Percentiles rank a stretch among this genome's conserved stretches.
Evolutionary conservation across 441 rosid genomes (phyloP).

Genomic region (Erysimum cheiri): DNA sequence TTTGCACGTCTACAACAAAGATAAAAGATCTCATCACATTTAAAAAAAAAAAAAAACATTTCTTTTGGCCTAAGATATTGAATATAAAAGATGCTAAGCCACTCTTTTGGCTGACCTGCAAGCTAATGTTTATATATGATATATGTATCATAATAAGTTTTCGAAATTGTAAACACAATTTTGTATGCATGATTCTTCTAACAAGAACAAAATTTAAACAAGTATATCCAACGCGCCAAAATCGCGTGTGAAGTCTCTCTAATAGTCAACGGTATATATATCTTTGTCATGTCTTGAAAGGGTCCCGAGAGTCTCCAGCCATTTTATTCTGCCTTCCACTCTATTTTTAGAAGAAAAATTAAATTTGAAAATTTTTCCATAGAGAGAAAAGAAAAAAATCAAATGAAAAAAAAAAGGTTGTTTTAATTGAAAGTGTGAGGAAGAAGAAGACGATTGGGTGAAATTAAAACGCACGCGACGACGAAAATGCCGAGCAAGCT

Average conservation of each 20-base stretch:
- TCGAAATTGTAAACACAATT: not conserved
- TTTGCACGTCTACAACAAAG: conserved; percentile 29
- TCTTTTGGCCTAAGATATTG: conserved; percentile 4
- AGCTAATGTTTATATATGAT: too few relatives aligned
- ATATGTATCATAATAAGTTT: not conserved
- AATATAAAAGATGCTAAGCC: conserved; percentile 14
- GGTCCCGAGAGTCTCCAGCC: conserved; percentile 29
- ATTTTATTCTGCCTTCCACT: conserved; percentile 25
- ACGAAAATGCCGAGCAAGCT: conserved; percentile 82
- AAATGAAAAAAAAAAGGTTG: not conserved
- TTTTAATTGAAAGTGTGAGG: conserved; percentile 9
- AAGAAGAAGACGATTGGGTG: not conserved
- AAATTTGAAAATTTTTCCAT: not conserved
- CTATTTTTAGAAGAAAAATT: not conserved
- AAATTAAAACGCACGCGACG: not conserved
- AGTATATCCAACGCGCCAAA: conserved; percentile 19
- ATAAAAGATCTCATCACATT: not conserved
- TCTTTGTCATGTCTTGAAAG: conserved; percentile 21
- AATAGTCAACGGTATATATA: conserved; percentile 31
- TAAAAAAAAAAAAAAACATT: not conserved
- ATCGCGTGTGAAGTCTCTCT: not conserved
- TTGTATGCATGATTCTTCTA: not conserved
- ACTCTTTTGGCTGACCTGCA: not conserved
- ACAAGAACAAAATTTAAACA: not conserved
- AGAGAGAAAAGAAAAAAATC: conserved; percentile 5